phyloP scores from a whole-genome alignment of 2,329 filamentous ascomycete genomes.

The Trematosphaeria pertusa region DNA sequence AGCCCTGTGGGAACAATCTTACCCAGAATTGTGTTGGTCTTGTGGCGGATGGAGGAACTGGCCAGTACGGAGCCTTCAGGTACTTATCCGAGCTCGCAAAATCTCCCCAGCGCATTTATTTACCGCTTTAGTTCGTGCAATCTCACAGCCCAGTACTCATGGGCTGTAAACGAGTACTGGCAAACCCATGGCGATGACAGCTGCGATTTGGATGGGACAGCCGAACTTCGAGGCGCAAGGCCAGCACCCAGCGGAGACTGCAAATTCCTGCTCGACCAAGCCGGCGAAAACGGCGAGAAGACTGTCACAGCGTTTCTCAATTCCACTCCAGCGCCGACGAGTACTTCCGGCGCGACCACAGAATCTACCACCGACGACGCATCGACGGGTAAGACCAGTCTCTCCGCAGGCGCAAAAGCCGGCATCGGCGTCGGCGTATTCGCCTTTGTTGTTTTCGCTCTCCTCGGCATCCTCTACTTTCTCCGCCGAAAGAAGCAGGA shows the following conservation, averaged over 20 bases:
- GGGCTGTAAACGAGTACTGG: constrained; percentile 7
- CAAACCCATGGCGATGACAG: neutral
- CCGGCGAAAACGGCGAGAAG: constrained; percentile 1
- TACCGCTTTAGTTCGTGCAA: constrained; percentile 10
- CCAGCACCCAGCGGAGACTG: neutral
- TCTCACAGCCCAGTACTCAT: constrained; percentile 1
- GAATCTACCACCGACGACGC: too few relatives aligned
- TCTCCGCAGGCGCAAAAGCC: constrained; percentile 7
- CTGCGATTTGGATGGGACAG: constrained; percentile 3
- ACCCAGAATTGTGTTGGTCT: neutral
- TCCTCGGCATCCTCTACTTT: neutral
- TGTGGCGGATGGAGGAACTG: neutral
- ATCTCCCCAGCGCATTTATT: too few relatives aligned
- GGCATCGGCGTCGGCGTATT: constrained; percentile 4
- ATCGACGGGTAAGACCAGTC: neutral
- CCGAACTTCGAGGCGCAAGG: neutral
- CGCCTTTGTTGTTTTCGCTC: neutral
- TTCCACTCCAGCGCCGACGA: neutral
- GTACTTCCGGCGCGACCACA: too few relatives aligned
- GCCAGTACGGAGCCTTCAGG: constrained; percentile 14
- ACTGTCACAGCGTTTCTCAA: neutral
- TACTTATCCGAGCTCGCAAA: too few relatives aligned
- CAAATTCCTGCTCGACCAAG: constrained; percentile 9
- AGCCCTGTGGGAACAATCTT: neutral
- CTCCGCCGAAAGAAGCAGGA: constrained; percentile 7